phyloP scores from a whole-genome alignment of 148 eudicot species.

The Salicornia ramosissima region DNA sequence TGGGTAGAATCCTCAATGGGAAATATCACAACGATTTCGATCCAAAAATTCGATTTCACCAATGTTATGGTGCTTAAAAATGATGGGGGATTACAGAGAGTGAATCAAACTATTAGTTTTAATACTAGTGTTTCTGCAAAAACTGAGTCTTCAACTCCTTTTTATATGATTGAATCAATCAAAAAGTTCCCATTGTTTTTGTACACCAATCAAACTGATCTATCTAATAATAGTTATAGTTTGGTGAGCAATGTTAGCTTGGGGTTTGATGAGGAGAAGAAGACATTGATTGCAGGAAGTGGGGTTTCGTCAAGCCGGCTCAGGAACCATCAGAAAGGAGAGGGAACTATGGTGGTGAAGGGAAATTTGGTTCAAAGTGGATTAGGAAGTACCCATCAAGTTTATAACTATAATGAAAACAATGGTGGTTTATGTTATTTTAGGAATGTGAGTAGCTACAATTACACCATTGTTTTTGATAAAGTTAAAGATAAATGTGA shows the following conservation, averaged over 20 bases:
- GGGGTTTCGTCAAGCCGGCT: constrained; percentile 30
- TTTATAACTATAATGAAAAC: constrained; percentile 34
- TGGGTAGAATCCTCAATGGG: constrained; percentile 74
- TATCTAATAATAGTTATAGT: constrained; percentile 32
- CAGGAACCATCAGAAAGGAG: constrained; percentile 53
- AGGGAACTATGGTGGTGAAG: constrained; percentile 59
- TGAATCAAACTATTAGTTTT: constrained; percentile 59
- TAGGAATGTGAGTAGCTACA: constrained; percentile 66
- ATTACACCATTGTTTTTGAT: constrained; percentile 70
- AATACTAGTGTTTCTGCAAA: constrained; percentile 38
- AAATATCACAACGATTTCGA: constrained; percentile 40
- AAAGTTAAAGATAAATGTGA: constrained; percentile 42
- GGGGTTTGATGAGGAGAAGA: constrained; percentile 43
- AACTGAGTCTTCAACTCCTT: constrained; percentile 16
- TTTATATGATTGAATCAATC: constrained; percentile 22
- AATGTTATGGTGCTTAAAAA: constrained; percentile 57
- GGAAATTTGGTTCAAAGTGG: constrained; percentile 57
- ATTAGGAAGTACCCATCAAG: constrained; percentile 56
- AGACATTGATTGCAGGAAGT: constrained; percentile 12
- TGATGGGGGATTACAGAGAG: constrained; percentile 45
- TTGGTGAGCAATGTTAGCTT: constrained; percentile 44
- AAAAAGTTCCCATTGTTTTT: constrained; percentile 52
- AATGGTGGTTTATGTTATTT: constrained; percentile 44
- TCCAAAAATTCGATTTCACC: constrained; percentile 41
- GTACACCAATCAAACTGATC: constrained; percentile 39